These are phyloP conservation scores for Fragaria vesca DNA, from an alignment of 306 rosid species.

Conservation along the genomic window DNA sequence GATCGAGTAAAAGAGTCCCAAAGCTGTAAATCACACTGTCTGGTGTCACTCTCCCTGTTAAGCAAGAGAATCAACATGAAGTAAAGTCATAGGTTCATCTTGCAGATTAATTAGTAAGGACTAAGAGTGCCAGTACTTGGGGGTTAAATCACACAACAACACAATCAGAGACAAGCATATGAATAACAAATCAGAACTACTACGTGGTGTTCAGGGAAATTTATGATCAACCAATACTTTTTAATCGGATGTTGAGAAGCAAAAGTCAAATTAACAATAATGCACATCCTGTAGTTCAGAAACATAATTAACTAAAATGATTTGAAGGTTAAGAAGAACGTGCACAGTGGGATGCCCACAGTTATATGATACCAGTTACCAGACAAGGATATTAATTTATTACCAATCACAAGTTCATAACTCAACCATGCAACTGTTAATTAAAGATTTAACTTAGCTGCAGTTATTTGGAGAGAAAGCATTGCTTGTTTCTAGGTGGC, in stretches of 20 bases:
- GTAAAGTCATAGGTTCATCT: slow-evolving; percentile 6
- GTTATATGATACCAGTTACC: background rate
- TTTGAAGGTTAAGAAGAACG: background rate
- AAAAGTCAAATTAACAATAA: background rate
- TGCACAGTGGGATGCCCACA: background rate
- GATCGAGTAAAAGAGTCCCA: slow-evolving; percentile 83
- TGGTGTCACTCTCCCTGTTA: slow-evolving; percentile 75
- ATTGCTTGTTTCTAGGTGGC: background rate
- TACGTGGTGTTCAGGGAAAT: background rate
- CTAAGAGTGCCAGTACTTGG: background rate
- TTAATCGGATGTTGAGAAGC: background rate
- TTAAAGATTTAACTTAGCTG: slow-evolving; percentile 14
- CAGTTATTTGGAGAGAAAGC: background rate
- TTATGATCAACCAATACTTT: background rate
- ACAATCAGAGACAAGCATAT: background rate
- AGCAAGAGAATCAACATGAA: slow-evolving; percentile 9
- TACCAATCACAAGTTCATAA: background rate
- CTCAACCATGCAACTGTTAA: background rate
- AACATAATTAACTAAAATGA: background rate
- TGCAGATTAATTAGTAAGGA: slow-evolving; percentile 5
- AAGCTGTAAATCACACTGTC: slow-evolving; percentile 84
- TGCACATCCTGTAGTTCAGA: background rate
- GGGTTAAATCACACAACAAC: slow-evolving; percentile 12
- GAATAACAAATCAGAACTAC: background rate
- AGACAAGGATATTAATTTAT: background rate